Conservation (phyloP, 345 rosid species). For the Populus simonii region DNA sequence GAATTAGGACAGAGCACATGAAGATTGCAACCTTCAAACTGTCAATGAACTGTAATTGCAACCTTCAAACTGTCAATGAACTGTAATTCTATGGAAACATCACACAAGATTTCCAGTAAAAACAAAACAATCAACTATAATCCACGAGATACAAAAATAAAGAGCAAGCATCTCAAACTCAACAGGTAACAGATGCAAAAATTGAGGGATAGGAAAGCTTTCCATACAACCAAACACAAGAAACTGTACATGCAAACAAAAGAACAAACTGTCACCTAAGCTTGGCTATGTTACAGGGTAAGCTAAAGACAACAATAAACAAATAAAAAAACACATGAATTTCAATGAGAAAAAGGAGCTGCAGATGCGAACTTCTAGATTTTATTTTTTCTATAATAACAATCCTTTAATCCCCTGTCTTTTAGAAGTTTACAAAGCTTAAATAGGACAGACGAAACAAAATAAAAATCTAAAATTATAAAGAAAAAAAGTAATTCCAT, state of each 20-base stretch:
- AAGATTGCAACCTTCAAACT: background rate
- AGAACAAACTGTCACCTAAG: conserved; percentile 54
- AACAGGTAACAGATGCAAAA: background rate
- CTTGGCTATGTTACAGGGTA: background rate
- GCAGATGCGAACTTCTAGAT: too few relatives aligned
- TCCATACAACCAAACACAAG: background rate
- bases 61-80: background rate
- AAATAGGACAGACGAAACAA: too few relatives aligned
- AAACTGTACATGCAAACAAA: background rate
- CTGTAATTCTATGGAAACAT: background rate
- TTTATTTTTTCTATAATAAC: too few relatives aligned
- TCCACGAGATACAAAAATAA: background rate
- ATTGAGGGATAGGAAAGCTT: background rate
- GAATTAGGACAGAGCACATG: background rate
- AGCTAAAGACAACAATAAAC: too few relatives aligned
- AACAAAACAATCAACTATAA: background rate
- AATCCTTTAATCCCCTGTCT: too few relatives aligned
- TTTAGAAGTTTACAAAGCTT: too few relatives aligned
- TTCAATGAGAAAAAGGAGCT: too few relatives aligned
- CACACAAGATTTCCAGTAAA: background rate
- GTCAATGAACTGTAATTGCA: background rate
- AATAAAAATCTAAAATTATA: too few relatives aligned
- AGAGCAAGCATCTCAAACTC: background rate
- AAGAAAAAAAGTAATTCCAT: too few relatives aligned
- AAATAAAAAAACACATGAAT: too few relatives aligned